Evolutionary conservation across 2,329 filamentous ascomycete genomes (phyloP).

Genomic region (Colletotrichum filicis): DNA sequence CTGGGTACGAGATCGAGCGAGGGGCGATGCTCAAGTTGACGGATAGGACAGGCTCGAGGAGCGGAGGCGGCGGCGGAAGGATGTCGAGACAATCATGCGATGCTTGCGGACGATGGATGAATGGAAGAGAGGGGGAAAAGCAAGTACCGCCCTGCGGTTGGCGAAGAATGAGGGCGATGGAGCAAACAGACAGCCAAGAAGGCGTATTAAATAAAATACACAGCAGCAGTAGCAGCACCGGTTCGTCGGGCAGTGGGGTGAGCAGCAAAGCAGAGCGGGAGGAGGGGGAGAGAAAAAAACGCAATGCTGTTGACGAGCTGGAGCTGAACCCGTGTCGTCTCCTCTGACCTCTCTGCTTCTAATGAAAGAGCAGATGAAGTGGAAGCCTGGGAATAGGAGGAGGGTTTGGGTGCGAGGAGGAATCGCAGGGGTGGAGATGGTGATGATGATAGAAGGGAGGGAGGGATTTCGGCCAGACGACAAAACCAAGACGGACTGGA

Average conservation of each 20-base stretch:
- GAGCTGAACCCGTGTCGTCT: slow-evolving; percentile 28
- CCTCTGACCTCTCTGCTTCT: slow-evolving; percentile 36
- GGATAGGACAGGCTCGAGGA: slow-evolving; percentile 26
- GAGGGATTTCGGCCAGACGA: slow-evolving; percentile 33
- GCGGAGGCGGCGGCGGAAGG: slow-evolving; percentile 29
- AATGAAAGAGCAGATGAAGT: slow-evolving; percentile 38
- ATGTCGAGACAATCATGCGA: slow-evolving; percentile 33
- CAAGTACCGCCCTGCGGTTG: slow-evolving; percentile 35
- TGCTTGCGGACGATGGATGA: slow-evolving; percentile 21
- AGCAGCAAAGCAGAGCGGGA: slow-evolving; percentile 16
- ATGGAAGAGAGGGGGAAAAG: slow-evolving; percentile 30
- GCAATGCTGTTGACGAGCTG: slow-evolving; percentile 24
- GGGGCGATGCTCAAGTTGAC: slow-evolving; percentile 28
- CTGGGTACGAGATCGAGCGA: background rate
- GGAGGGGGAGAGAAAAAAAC: background rate
- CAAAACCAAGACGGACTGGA: slow-evolving; percentile 14
- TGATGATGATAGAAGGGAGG: slow-evolving; percentile 36
- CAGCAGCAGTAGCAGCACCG: slow-evolving; percentile 11
- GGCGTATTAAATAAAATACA: slow-evolving; percentile 35
- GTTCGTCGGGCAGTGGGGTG: slow-evolving; percentile 20
- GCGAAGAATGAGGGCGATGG: slow-evolving; percentile 33
- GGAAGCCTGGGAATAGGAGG: slow-evolving; percentile 29
- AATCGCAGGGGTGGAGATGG: slow-evolving; percentile 34
- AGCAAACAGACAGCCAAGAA: slow-evolving; percentile 25
- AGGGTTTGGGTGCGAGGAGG: slow-evolving; percentile 32